Evolutionary conservation across 345 rosid genomes (phyloP), one percentile per base, ranked within the genome.

Genomic region (Ceriops zippeliana): DNA sequence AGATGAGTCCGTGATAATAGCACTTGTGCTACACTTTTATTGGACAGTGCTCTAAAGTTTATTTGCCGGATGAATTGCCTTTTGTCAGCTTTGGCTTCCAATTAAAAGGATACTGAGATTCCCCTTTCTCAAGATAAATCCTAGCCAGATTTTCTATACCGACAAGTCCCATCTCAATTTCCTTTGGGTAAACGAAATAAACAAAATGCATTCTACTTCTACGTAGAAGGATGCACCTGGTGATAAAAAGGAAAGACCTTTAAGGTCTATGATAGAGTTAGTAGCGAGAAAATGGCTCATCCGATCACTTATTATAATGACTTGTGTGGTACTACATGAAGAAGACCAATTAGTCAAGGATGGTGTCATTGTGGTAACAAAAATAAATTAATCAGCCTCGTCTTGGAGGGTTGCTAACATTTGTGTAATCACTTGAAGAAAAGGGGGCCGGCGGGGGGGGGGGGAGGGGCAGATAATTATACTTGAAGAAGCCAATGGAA

Each of bases 51-150:
- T 22, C 59, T 52, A 37, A 46, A 56, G 69, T 32, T 42, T 24
- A 8, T 31, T n/a, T 60, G 70, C 54, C 28, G 13, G 26, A 21
- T 37, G 28, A 60, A 51, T 51, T 34, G 2, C 42, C 56, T 17
- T 17, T 16, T 60, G 76, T 65, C 70, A 66, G 66, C 70, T 59
- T 51, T 73, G 9, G 31, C 21, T 58, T 66, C 21, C 52, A 32
- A 58, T 47, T 34, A 58, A 58, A 64, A 60, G 46, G 70, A 27
- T 2, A 22, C 22, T 11, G 61, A 37, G 46, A 65, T 66, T 66
- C 66, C 65, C 53, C 21, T 58, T 59, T 57, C 21, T 58, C 24
- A 7, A 47, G 47, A 32, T 46, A 60, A 32, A 60, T 47, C 47
- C 30, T 24, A 31, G 31, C 16, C 58, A 16, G 46, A 11, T 28